A percentile compares a stretch with the other conserved stretches of the same genome.
phyloP scores from a whole-genome alignment of 805 yeast genomes.

The Dipodascus albidus region DNA sequence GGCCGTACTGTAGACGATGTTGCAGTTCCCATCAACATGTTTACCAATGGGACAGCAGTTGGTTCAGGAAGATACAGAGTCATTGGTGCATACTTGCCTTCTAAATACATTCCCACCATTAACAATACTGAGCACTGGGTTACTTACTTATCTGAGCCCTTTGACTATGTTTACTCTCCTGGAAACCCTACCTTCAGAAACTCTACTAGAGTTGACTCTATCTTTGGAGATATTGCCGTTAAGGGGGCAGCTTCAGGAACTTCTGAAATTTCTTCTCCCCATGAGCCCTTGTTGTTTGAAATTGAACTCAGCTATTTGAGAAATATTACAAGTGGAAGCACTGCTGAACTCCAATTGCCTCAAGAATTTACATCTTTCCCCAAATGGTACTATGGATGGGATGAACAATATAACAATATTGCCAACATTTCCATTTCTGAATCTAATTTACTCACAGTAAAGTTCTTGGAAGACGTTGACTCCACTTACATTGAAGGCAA shows the following conservation, averaged over 20 bases:
- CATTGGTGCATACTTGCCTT: not conserved
- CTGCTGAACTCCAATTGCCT: not conserved
- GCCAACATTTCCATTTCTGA: conserved; percentile 1
- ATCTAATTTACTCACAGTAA: not conserved
- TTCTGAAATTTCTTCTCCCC: not conserved
- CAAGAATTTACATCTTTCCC: not conserved
- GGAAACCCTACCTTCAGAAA: not conserved
- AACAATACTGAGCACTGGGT: not conserved
- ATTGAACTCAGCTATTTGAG: not conserved
- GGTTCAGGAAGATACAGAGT: not conserved
- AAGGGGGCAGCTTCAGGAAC: not conserved
- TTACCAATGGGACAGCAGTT: not conserved
- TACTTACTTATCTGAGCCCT: not conserved
- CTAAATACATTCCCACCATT: not conserved
- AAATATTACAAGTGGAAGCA: not conserved
- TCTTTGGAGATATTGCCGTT: not conserved
- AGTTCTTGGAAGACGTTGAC: not conserved
- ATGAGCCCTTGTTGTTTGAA: not conserved
- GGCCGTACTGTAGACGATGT: not conserved
- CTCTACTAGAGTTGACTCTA: not conserved
- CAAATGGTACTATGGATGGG: not conserved
- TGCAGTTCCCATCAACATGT: not conserved
- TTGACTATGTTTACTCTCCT: not conserved
- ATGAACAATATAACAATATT: not conserved
- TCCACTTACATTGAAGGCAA: not conserved